A percentile compares a stretch with the other conserved stretches of the same genome.
Evolutionary conservation across 768 basidiomycete species (phyloP).

Genomic region (Amanita pallidorosea): DNA sequence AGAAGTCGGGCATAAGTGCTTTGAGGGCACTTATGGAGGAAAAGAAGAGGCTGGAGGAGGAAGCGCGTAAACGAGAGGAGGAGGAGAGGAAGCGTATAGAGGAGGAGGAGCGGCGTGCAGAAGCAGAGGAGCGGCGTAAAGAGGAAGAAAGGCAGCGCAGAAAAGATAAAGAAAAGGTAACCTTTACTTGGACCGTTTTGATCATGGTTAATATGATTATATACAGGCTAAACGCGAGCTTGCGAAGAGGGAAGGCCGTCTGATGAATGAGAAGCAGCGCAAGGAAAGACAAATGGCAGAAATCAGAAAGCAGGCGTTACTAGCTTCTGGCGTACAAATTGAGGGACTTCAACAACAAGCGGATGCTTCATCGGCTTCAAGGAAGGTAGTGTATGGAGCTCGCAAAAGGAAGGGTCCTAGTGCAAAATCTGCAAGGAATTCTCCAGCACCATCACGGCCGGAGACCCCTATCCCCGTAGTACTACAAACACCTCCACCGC

Average conservation of each 20-base stretch:
- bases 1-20: conserved; percentile 73
- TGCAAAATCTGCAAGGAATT: conserved; percentile 38
- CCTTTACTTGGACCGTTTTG: conserved; percentile 3
- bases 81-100: conserved; percentile 76
- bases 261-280: conserved; percentile 97
- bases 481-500: conserved; percentile 16
- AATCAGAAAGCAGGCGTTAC: conserved; percentile 79
- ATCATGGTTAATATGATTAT: conserved; percentile 3
- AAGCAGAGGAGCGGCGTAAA: conserved; percentile 64
- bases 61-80: conserved; percentile 57
- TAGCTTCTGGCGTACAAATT: conserved; percentile 82
- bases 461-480: conserved; percentile 31
- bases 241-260: conserved; percentile 86
- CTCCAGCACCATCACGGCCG: conserved; percentile 43
- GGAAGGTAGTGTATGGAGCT: conserved; percentile 75
- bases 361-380: conserved; percentile 33
- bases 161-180: conserved; percentile 86
- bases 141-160: conserved; percentile 77
- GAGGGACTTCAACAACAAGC: conserved; percentile 61
- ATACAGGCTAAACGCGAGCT: conserved; percentile 79
- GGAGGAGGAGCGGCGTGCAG: conserved; percentile 75
- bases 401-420: conserved; percentile 67
- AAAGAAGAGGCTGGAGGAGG: conserved; percentile 82
- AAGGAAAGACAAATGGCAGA: conserved; percentile 88
- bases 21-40: conserved; percentile 89